phyloP scores from a whole-genome alignment of 2,329 filamentous ascomycete species.

The Cryphonectria nitschkei region DNA sequence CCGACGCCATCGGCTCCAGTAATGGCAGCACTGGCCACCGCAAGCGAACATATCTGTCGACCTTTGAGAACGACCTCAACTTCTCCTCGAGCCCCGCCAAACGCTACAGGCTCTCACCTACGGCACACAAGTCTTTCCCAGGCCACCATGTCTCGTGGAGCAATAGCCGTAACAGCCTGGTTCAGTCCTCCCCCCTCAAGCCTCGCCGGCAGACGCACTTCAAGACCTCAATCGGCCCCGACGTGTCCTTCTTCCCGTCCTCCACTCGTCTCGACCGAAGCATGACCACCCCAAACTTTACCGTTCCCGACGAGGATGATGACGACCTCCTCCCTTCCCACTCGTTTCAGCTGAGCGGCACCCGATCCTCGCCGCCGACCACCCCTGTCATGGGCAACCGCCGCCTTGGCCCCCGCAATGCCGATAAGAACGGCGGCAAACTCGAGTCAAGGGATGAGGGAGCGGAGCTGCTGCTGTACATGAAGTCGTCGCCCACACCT shows the following conservation, averaged over 20 bases:
- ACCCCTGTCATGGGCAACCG: conserved; percentile 74
- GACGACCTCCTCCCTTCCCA: conserved; percentile 79
- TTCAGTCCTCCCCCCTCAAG: conserved; percentile 87
- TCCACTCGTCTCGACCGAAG: conserved; percentile 69
- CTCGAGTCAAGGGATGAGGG: conserved; percentile 71
- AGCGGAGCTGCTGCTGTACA: conserved; percentile 77
- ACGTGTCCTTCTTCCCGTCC: conserved; percentile 78
- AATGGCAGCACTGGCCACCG: conserved; percentile 68
- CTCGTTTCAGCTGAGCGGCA: conserved; percentile 68
- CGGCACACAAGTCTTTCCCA: conserved; percentile 60
- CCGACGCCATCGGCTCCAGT: conserved; percentile 76
- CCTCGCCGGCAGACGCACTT: conserved; percentile 75
- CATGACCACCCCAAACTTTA: conserved; percentile 62
- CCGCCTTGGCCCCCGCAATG: conserved; percentile 50
- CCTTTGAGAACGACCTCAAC: conserved; percentile 54
- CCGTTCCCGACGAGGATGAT: conserved; percentile 74
- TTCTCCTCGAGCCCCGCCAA: conserved; percentile 66
- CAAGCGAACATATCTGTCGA: conserved; percentile 65
- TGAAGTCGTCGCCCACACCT: conserved; percentile 89
- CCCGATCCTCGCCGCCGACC: conserved; percentile 72
- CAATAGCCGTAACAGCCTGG: conserved; percentile 63
- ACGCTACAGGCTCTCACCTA: conserved; percentile 70
- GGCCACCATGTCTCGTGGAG: conserved; percentile 69
- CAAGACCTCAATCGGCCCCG: conserved; percentile 69
- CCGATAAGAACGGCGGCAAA: conserved; percentile 47